A percentile compares a stretch with the other conserved stretches of the same genome.
phyloP scores from a whole-genome alignment of 768 basidiomycete species.

The Boletus eberwhitei region DNA sequence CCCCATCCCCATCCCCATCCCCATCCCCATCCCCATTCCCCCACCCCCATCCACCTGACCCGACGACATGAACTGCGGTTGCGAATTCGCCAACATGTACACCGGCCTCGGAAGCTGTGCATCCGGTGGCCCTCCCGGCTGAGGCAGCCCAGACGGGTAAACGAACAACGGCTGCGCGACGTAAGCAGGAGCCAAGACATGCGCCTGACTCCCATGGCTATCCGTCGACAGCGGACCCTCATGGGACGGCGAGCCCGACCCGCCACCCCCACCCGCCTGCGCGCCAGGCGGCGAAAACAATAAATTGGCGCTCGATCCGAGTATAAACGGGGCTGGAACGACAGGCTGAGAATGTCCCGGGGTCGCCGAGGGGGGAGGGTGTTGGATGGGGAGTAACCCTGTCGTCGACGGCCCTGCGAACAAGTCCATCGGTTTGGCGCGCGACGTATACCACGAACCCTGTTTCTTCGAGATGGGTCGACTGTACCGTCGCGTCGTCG shows the following conservation, averaged over 20 bases:
- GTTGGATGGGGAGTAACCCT: conserved; percentile 25
- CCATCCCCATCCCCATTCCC: neutral
- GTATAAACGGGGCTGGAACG: conserved; percentile 27
- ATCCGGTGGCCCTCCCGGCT: conserved; percentile 25
- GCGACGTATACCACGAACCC: conserved; percentile 29
- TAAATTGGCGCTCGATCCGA: conserved; percentile 31
- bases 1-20: too few relatives aligned
- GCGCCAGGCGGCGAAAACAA: conserved; percentile 22
- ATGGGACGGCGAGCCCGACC: conserved; percentile 27
- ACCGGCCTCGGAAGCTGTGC: conserved; percentile 26
- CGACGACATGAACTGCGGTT: conserved; percentile 23
- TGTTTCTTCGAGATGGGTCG: conserved; percentile 26
- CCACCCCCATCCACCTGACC: conserved; percentile 13
- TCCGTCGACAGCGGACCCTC: conserved; percentile 30
- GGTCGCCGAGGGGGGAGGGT: neutral
- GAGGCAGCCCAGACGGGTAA: conserved; percentile 30
- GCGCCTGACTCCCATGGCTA: conserved; percentile 31
- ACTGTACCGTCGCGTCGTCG: conserved; percentile 28
- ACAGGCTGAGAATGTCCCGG: conserved; percentile 2
- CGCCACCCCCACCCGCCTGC: conserved; percentile 10
- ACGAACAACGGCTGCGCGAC: conserved; percentile 31
- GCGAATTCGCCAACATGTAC: conserved; percentile 28
- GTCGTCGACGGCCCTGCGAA: conserved; percentile 33
- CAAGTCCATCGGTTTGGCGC: conserved; percentile 28
- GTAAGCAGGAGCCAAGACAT: conserved; percentile 25